Conservation (phyloP, 192 early-diverging fungal genomes). For the Backusella morwellensis region DNA sequence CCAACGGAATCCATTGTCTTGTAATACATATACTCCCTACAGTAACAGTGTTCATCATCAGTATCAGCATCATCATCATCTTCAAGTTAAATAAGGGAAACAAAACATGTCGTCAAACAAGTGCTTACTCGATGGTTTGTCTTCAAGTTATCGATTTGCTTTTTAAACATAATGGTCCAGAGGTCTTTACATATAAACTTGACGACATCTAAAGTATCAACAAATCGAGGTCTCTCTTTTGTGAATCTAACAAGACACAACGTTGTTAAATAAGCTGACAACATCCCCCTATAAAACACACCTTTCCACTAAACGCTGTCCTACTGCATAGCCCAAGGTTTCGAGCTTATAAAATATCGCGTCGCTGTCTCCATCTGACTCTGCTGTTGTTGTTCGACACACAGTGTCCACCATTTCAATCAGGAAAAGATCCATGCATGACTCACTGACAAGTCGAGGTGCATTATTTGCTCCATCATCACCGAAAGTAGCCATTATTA, state of each 20-base stretch:
- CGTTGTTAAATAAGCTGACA: not conserved
- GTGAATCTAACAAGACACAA: slow-evolving; percentile 62
- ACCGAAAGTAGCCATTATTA: not conserved
- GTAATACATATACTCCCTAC: slow-evolving; percentile 95
- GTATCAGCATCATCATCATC: not conserved
- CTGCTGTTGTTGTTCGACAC: slow-evolving; percentile 52
- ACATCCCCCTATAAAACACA: slow-evolving; percentile 18
- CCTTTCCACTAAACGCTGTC: slow-evolving; percentile 85
- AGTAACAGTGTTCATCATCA: not conserved
- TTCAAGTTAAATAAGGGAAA: not conserved
- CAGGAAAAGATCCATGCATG: slow-evolving; percentile 68
- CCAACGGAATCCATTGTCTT: slow-evolving; percentile 98
- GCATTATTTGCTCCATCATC: not conserved
- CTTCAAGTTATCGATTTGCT: slow-evolving; percentile 98
- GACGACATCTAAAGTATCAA: slow-evolving; percentile 93
- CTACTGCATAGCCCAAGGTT: slow-evolving; percentile 86
- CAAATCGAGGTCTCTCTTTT: slow-evolving; percentile 82
- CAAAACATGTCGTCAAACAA: not conserved
- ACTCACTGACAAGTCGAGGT: slow-evolving; percentile 56
- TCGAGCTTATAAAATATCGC: slow-evolving; percentile 91
- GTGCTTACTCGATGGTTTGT: slow-evolving; percentile 88
- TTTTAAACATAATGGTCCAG: slow-evolving; percentile 93
- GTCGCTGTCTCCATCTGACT: slow-evolving; percentile 75
- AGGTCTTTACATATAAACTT: slow-evolving; percentile 99
- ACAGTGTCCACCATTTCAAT: slow-evolving; percentile 76